These are phyloP conservation scores for Fusarium tanahbumbuense DNA, from an alignment of 2,329 filamentous ascomycete genomes.

Conservation along the genomic window DNA sequence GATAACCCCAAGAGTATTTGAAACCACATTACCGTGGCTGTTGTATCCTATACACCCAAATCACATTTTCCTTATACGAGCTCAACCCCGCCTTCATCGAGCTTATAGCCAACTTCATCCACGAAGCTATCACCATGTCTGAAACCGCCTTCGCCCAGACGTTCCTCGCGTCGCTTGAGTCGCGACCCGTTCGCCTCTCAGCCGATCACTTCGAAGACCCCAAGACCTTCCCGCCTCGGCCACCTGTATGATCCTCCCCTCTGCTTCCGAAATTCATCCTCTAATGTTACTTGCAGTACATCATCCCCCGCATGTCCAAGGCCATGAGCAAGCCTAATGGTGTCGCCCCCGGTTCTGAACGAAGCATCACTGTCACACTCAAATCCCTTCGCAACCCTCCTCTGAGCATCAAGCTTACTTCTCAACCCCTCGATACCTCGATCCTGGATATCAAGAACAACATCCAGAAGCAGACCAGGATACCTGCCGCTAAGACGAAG, in stretches of 20 bases:
- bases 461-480: constrained; percentile 71
- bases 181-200: constrained; percentile 82
- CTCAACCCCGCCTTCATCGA: constrained; percentile 42
- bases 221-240: constrained; percentile 78
- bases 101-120: constrained; percentile 5
- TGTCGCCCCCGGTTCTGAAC: constrained; percentile 64
- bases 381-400: constrained; percentile 82
- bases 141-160: constrained; percentile 86
- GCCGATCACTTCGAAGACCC: constrained; percentile 91
- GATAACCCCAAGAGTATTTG: background rate
- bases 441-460: constrained; percentile 81
- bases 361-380: constrained; percentile 69
- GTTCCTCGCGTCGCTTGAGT: constrained; percentile 84
- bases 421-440: constrained; percentile 74
- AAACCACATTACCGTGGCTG: too few species aligned
- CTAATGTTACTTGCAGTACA: constrained; percentile 64
- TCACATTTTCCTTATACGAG: background rate
- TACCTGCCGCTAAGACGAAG: constrained; percentile 83
- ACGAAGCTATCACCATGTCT: constrained; percentile 66
- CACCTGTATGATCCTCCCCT: constrained; percentile 68
- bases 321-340: constrained; percentile 63
- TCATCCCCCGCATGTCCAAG: constrained; percentile 74
- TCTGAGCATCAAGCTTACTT: constrained; percentile 73
- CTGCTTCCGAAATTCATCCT: background rate
- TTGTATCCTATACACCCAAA: background rate